Conservation (phyloP, 1,139 yeast genomes). For the Suhomyces coccinellae region DNA sequence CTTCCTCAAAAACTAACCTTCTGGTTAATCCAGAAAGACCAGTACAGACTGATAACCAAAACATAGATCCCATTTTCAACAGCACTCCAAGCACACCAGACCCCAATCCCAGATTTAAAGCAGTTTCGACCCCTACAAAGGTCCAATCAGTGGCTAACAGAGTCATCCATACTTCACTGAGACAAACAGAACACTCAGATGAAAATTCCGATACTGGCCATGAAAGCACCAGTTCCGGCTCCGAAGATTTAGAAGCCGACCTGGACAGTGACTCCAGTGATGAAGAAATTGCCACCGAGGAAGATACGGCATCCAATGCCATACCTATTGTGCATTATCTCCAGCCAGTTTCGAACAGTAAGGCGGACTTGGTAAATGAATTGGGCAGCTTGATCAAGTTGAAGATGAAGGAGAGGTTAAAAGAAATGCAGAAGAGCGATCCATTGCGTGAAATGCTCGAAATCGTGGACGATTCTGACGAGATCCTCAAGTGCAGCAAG, state of each 20-base stretch:
- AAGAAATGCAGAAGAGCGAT: constrained; percentile 5
- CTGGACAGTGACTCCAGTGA: neutral
- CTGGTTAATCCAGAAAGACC: too few relatives aligned
- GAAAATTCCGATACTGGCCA: too few relatives aligned
- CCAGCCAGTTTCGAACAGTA: constrained; percentile 26
- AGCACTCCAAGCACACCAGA: too few relatives aligned
- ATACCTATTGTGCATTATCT: neutral
- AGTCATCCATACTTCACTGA: too few relatives aligned
- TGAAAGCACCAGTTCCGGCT: neutral
- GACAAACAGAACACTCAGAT: too few relatives aligned
- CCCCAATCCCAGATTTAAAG: too few relatives aligned
- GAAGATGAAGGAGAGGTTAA: constrained; percentile 22
- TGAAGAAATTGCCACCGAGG: neutral
- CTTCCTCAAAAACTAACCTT: too few relatives aligned
- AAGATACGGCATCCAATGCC: neutral
- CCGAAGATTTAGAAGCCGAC: neutral
- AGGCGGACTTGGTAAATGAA: constrained; percentile 37
- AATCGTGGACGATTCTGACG: constrained; percentile 22
- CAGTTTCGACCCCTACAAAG: too few relatives aligned
- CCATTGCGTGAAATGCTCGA: constrained; percentile 3
- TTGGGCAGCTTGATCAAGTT: constrained; percentile 39
- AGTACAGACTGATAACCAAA: too few relatives aligned
- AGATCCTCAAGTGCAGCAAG: constrained; percentile 22
- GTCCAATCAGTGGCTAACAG: too few relatives aligned
- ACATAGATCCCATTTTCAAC: too few relatives aligned